Evolutionary conservation across 805 yeast genomes (phyloP), one percentile per base, ranked within the genome.

Genomic region (Pichia paraexigua): DNA sequence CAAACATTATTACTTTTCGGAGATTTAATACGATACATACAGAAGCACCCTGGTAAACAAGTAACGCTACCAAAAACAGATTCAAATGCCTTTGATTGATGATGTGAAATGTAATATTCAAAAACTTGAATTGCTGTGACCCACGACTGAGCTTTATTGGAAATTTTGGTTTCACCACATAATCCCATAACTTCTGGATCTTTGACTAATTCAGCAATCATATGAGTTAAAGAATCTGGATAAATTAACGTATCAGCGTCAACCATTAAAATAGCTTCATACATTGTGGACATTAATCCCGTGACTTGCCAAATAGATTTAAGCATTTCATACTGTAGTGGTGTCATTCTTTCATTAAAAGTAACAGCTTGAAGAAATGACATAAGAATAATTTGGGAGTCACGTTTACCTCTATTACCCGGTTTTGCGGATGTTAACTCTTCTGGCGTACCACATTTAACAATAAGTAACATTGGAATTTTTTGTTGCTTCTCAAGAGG

Each of bases 341-440:
- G 87, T 0, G 96, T 84, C 97, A 90, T 90, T 75, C 97, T 82
- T 67, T 91, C 97, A 67, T 90, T 91, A 67, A 87, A 89, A 60
- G 91, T 87, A 20, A 90, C 78, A 60, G 82, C 84, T 68, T 90
- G 96, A 62, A 90, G 74, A 68, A 90, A 90, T 0, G 92, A 83
- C 97, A 90, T 90, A 60, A 90, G 72, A 55, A 90, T 83, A 53
- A 90, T 83, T 67, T 90, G 97, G 22, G 97, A 87, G 64, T 90
- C 97, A 71, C 97, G 86, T 68, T 90, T 90, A 70, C 97, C 97
- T 75, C 97, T 83, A 66, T 90, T 90, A 58, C 97, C 97, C 5
- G 96, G 96, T 63, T 83, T 84, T 2, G 83, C 72, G 5, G 83
- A 73, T 15, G 76, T 75, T 32, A 79, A 82, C 65, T 89, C 96